Evolutionary conservation across 2,329 filamentous ascomycete species (phyloP).

Genomic region (Exophiala dermatitidis): DNA sequence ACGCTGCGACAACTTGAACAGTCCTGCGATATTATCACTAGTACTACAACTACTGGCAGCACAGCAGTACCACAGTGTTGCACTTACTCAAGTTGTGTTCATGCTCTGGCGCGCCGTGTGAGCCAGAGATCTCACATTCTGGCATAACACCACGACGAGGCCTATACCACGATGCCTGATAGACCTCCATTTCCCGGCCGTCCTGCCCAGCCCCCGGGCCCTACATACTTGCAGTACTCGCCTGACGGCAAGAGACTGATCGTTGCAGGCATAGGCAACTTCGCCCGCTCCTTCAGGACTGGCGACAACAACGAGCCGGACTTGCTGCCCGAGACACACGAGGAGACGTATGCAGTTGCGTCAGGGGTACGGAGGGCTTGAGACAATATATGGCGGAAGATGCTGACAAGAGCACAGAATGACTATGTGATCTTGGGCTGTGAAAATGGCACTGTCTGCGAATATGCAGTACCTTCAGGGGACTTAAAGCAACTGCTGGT

Average conservation of each 20-base stretch:
- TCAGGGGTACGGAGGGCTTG: slow-evolving; percentile 39
- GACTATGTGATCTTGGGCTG: slow-evolving; percentile 82
- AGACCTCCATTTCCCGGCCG: slow-evolving; percentile 23
- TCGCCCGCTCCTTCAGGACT: slow-evolving; percentile 84
- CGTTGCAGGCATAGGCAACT: slow-evolving; percentile 89
- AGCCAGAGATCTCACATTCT: no score
- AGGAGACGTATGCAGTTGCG: slow-evolving; percentile 73
- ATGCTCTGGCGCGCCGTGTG: neutral
- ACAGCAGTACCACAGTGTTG: no score
- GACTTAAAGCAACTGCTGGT: slow-evolving; percentile 73
- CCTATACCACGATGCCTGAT: slow-evolving; percentile 22
- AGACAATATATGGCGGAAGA: neutral
- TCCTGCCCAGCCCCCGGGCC: slow-evolving; percentile 62
- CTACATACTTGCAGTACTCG: slow-evolving; percentile 82
- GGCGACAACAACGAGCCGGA: slow-evolving; percentile 86
- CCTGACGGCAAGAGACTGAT: slow-evolving; percentile 79
- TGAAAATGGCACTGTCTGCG: slow-evolving; percentile 92
- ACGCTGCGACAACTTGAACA: neutral
- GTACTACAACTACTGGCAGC: neutral
- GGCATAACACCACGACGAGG: neutral
- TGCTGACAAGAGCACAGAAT: slow-evolving; percentile 43
- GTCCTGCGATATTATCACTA: neutral
- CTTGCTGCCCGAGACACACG: slow-evolving; percentile 84
- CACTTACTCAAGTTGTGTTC: no score
- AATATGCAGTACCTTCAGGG: slow-evolving; percentile 68